phyloP scores from a whole-genome alignment of 2,329 filamentous ascomycete genomes.

The Curvularia spicifera region DNA sequence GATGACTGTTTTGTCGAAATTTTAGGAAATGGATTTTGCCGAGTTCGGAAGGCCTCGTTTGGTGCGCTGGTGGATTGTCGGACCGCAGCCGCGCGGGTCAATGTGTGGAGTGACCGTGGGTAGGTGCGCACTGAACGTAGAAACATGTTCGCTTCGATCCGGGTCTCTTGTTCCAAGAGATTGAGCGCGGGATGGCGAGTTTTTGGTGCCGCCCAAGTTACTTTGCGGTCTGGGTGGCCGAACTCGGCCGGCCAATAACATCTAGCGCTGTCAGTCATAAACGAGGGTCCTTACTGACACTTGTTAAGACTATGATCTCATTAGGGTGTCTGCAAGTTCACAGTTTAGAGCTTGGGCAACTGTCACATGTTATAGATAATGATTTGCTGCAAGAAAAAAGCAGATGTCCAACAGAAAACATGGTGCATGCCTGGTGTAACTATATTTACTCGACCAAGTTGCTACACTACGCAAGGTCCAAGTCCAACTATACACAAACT shows the following conservation, averaged over 20 bases:
- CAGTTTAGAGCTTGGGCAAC: background rate
- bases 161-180: slow-evolving; percentile 6
- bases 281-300: slow-evolving; percentile 5
- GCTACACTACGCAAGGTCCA: background rate
- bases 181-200: slow-evolving; percentile 19
- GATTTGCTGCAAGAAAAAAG: too few relatives aligned
- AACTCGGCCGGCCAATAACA: slow-evolving; percentile 31
- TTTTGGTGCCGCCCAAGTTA: slow-evolving; percentile 17
- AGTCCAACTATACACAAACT: background rate
- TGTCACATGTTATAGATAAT: background rate
- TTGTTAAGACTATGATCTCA: background rate
- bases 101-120: slow-evolving; percentile 25
- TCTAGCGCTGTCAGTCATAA: slow-evolving; percentile 19
- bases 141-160: slow-evolving; percentile 27
- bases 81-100: slow-evolving; percentile 28
- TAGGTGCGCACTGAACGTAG: slow-evolving; percentile 25
- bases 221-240: slow-evolving; percentile 24
- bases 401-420: too few relatives aligned
- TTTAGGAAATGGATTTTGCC: slow-evolving; percentile 39
- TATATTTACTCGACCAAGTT: background rate
- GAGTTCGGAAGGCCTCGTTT: slow-evolving; percentile 38
- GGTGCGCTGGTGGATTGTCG: slow-evolving; percentile 25
- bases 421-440: background rate
- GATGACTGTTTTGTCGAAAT: slow-evolving; percentile 39
- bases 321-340: background rate